Base-by-base conservation (phyloP, 371 early-diverging fungal species). In the Mortierella polycephala region DNA sequence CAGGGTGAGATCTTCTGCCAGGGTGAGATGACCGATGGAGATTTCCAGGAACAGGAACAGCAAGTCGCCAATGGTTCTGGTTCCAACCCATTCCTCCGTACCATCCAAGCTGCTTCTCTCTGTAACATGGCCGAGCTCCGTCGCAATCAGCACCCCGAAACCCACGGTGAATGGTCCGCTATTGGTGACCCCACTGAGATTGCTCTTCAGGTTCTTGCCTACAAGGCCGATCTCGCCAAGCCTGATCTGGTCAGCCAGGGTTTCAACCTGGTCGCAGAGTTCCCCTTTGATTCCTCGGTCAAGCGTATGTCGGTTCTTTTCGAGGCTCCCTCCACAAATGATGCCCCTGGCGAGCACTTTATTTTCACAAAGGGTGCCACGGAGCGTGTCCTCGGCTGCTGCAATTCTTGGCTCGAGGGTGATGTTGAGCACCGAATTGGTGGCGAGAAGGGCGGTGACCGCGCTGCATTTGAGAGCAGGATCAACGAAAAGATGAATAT, bases 121-220 rank as follows among this genome's bases (percentile, higher is more conserved):
- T 93, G 92, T 75, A 93, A 93, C 81, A 92, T 92, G 87, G 86
- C 90, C 46, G 90, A 90, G 60, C 79, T 91, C 23, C 85, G 88
- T 56, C 83, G 85, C 23, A 67, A 63, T 6, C 50, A 14, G 16
- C 89, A 90, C 55, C 85, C 85, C 41, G 84, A 83, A 44, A 83
- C 73, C 7, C 68, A 73, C 42, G 86, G 85, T 20, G 91, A 90
- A 56, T 92, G 91, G 90, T 76, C 81, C 30, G 90, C 91, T n/a
- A 83, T 92, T 55, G 95, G 96, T 64, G 96, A 95, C 71, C 94
- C 96, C 10, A 91, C 93, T 6, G 92, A 94, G 74, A 87, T 89
- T 41, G 90, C 93, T 44, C 87, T 92, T 53, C 92, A 92, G 71
- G 91, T 91, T 2, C 89, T 93, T 79, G 91, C 91, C 49, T 81